A percentile compares a stretch with the other conserved stretches of the same genome.
These are phyloP conservation scores for Suillus discolor DNA, from an alignment of 768 basidiomycete species.

Conservation along the genomic window DNA sequence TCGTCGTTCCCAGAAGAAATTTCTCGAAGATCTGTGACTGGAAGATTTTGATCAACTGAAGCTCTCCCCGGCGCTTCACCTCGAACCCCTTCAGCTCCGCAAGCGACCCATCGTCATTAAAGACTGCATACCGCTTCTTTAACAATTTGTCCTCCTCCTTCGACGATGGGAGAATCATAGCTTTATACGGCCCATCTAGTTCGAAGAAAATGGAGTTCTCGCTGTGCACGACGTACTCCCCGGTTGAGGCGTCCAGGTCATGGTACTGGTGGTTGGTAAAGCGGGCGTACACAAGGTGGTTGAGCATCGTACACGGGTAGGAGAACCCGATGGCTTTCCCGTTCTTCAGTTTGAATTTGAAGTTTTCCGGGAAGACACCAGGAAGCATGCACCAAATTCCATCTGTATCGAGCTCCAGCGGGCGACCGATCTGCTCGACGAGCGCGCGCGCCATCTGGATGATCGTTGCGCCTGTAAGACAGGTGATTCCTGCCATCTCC, in stretches of 20 bases:
- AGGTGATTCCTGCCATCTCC: slow-evolving; percentile 99
- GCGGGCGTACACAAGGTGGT: slow-evolving; percentile 92
- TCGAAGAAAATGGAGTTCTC: slow-evolving; percentile 99
- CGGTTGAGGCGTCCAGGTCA: slow-evolving; percentile 81
- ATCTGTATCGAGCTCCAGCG: slow-evolving; percentile 96
- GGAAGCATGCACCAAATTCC: slow-evolving; percentile 99
- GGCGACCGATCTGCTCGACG: slow-evolving; percentile 97
- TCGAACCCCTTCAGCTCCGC: slow-evolving; percentile 99
- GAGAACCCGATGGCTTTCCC: slow-evolving; percentile 91
- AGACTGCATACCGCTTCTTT: slow-evolving; percentile 99
- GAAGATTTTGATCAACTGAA: slow-evolving; percentile 99
- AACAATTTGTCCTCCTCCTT: slow-evolving; percentile 98
- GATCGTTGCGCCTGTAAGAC: slow-evolving; percentile 95
- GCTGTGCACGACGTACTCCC: slow-evolving; percentile 82
- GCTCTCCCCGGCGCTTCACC: slow-evolving; percentile 95
- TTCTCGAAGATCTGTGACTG: slow-evolving; percentile 98
- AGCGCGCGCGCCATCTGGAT: slow-evolving; percentile 98
- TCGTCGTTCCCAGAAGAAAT: slow-evolving; percentile 90
- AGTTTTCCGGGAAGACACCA: slow-evolving; percentile 96
- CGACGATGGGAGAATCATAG: slow-evolving; percentile 98
- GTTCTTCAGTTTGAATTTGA: slow-evolving; percentile 86
- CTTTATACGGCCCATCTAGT: slow-evolving; percentile 96
- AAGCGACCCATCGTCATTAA: slow-evolving; percentile 96
- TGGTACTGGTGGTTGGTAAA: slow-evolving; percentile 99
- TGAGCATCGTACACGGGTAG: slow-evolving; percentile 99